Percentiles rank a stretch among this genome's conserved stretches.
Evolutionary conservation across 768 basidiomycete species (phyloP).

Genomic region (Rickenella mellea): DNA sequence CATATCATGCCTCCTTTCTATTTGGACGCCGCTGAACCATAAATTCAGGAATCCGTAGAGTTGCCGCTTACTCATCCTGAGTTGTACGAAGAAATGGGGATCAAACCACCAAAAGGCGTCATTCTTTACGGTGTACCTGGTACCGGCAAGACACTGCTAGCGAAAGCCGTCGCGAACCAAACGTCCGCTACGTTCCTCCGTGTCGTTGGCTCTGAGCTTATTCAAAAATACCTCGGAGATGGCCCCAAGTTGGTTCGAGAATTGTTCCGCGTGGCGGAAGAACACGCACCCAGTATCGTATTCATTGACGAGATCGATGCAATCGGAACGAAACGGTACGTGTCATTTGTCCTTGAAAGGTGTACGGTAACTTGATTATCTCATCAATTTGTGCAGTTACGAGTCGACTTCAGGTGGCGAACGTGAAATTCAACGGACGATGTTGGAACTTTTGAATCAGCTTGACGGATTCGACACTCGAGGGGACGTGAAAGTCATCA

Average conservation of each 20-base stretch:
- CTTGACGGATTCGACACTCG: conserved; percentile 98
- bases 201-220: conserved; percentile 94
- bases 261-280: conserved; percentile 93
- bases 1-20: conserved; percentile 8
- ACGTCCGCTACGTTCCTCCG: conserved; percentile 97
- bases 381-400: conserved; percentile 45
- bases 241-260: conserved; percentile 97
- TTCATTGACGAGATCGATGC: conserved; percentile 99
- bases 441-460: conserved; percentile 98
- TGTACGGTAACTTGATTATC: neutral
- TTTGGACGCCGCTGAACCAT: conserved; percentile 2
- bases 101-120: conserved; percentile 98
- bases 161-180: conserved; percentile 96
- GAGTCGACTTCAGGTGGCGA: conserved; percentile 98
- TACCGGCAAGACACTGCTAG: conserved; percentile 95
- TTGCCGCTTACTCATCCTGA: conserved; percentile 96
- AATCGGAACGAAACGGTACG: conserved; percentile 91
- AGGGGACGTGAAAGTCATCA: conserved; percentile 99
- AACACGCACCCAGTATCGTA: conserved; percentile 96
- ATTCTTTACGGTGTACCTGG: conserved; percentile 98
- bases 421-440: conserved; percentile 97
- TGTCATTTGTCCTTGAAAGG: conserved; percentile 3
- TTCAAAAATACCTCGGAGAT: conserved; percentile 99
- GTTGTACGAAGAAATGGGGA: conserved; percentile 99
- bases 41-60: conserved; percentile 88